These are phyloP conservation scores for Lophiostoma macrostomum DNA, from an alignment of 495 filamentous ascomycete genomes.

Conservation along the genomic window DNA sequence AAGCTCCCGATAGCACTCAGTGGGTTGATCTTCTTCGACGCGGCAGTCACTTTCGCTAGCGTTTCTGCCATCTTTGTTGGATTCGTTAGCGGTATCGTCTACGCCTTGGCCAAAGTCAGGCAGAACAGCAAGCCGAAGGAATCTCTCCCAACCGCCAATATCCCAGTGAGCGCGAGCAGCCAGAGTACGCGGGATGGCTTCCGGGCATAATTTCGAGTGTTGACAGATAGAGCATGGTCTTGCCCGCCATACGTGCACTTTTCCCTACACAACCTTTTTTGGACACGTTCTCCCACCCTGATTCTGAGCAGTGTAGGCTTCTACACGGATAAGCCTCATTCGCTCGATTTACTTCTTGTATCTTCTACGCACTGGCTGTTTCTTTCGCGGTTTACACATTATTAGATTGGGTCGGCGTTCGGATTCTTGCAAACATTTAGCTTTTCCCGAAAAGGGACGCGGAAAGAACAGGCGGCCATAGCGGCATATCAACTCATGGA, in stretches of 20 bases:
- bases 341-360: slow-evolving; percentile 16
- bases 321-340: too few relatives aligned
- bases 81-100: slow-evolving; percentile 89
- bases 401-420: slow-evolving; percentile 15
- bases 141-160: slow-evolving; percentile 65
- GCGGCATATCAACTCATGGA: background rate
- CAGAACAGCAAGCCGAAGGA: slow-evolving; percentile 62
- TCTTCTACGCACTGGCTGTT: background rate
- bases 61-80: slow-evolving; percentile 86
- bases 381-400: background rate
- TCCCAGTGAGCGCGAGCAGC: slow-evolving; percentile 82
- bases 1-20: slow-evolving; percentile 92
- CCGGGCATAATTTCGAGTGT: slow-evolving; percentile 37
- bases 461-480: background rate
- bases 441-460: background rate
- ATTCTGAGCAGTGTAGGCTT: background rate
- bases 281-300: slow-evolving; percentile 9
- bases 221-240: background rate
- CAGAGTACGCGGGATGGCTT: slow-evolving; percentile 88
- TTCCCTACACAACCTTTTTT: background rate
- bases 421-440: background rate
- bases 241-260: background rate
- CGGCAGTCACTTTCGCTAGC: slow-evolving; percentile 86
- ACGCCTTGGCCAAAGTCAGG: slow-evolving; percentile 85
- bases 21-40: slow-evolving; percentile 91